These are phyloP conservation scores for Leccinellum rugosiceps DNA, from an alignment of 768 basidiomycete species.

Conservation along the genomic window DNA sequence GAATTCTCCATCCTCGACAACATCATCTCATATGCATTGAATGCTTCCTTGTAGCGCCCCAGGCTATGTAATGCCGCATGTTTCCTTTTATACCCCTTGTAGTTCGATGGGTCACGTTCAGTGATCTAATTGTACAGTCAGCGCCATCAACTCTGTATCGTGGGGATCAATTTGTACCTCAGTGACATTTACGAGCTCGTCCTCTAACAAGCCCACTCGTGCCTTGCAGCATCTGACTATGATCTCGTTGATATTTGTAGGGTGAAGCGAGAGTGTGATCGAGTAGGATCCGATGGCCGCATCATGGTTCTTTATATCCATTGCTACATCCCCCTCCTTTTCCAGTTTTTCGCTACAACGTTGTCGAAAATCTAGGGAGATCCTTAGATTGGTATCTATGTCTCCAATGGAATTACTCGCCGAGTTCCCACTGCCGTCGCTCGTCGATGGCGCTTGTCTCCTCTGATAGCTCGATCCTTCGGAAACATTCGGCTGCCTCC, in stretches of 20 bases:
- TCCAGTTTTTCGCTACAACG: not conserved
- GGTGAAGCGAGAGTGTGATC: not conserved
- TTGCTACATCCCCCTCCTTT: not conserved
- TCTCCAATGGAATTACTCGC: not conserved
- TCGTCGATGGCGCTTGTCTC: not conserved
- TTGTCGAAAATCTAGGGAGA: not conserved
- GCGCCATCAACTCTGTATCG: no score
- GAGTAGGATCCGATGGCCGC: not conserved
- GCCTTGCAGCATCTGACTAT: no score
- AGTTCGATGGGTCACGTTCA: no score
- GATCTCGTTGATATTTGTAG: not conserved
- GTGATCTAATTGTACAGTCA: no score
- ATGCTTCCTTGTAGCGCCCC: no score
- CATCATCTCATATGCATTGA: no score
- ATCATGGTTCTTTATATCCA: not conserved
- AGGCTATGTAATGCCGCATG: no score
- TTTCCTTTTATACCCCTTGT: no score
- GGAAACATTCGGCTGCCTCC: not conserved
- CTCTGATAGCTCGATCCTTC: not conserved
- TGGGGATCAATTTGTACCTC: no score
- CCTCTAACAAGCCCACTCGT: no score
- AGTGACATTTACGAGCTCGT: no score
- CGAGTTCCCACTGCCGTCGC: not conserved
- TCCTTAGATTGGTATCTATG: not conserved
- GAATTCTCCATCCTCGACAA: no score